Evolutionary conservation across 345 rosid species (phyloP).

Genomic region (Hibiscus mutabilis): DNA sequence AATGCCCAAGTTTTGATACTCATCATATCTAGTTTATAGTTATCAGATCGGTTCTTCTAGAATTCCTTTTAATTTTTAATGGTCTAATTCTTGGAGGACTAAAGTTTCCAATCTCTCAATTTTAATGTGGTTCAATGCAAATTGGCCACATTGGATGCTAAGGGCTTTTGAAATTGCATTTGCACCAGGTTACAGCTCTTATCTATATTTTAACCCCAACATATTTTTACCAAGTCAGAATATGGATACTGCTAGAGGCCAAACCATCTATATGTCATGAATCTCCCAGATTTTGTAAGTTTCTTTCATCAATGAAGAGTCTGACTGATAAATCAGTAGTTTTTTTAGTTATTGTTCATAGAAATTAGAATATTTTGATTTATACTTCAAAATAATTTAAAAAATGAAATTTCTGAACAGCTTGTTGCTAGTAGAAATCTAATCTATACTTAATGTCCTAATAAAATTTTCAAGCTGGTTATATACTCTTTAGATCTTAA

Average conservation of each 20-base stretch:
- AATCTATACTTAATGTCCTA: background rate
- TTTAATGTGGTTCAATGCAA: background rate
- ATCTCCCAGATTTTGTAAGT: background rate
- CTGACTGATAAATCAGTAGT: background rate
- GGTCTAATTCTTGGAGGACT: background rate
- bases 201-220: background rate
- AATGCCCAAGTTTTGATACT: constrained; percentile 22
- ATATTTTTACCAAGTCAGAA: background rate
- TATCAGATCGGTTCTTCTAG: background rate
- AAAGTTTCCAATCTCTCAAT: background rate
- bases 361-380: background rate
- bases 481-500: background rate
- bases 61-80: background rate
- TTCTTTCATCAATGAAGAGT: too few species aligned
- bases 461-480: background rate
- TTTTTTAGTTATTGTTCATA: background rate
- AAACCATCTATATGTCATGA: background rate
- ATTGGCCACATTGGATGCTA: too few species aligned
- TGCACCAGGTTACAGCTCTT: background rate
- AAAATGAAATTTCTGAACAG: background rate
- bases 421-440: background rate
- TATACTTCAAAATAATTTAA: background rate
- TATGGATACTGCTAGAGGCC: background rate
- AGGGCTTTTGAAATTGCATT: background rate
- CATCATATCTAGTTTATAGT: background rate